phyloP scores from a whole-genome alignment of 352 stramenopile genomes.

The Thalassiosira livingstoniorum region DNA sequence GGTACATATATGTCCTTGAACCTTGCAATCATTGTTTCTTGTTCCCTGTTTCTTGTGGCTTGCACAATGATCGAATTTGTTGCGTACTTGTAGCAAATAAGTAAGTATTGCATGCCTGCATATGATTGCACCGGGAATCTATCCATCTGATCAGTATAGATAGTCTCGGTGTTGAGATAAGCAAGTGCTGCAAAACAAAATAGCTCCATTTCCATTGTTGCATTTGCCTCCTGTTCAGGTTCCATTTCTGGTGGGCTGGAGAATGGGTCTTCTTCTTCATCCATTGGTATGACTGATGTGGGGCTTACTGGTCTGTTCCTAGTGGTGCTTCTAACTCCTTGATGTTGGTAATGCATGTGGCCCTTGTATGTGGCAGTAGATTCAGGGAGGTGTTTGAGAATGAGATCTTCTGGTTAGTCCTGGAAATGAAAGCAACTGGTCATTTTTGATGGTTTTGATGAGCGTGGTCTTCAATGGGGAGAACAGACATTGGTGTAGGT shows the following conservation, averaged over 20 bases:
- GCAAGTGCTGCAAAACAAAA: slow-evolving; percentile 38
- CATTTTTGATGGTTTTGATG: background rate
- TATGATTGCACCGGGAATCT: slow-evolving; percentile 28
- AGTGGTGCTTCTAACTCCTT: slow-evolving; percentile 8
- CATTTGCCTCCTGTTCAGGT: background rate
- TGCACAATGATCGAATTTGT: slow-evolving; percentile 46
- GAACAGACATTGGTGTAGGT: slow-evolving; percentile 1
- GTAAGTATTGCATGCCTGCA: slow-evolving; percentile 50
- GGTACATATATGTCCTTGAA: slow-evolving; percentile 23
- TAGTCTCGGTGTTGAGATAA: slow-evolving; percentile 32
- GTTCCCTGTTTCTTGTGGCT: slow-evolving; percentile 5
- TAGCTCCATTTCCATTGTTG: background rate
- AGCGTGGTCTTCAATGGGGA: background rate
- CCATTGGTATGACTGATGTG: no score
- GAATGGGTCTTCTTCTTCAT: no score
- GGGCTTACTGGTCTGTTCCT: no score
- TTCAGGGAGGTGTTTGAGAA: background rate
- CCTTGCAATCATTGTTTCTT: background rate
- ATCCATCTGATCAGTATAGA: slow-evolving; percentile 45
- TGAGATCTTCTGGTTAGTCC: background rate
- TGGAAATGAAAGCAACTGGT: background rate
- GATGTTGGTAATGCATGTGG: slow-evolving; percentile 5
- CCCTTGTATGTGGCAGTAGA: slow-evolving; percentile 2
- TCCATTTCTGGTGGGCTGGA: background rate
- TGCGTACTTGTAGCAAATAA: slow-evolving; percentile 60